Evolutionary conservation across 192 early-diverging fungal species (phyloP), one percentile per base, ranked within the genome.

Genomic region (Backusella westeae): DNA sequence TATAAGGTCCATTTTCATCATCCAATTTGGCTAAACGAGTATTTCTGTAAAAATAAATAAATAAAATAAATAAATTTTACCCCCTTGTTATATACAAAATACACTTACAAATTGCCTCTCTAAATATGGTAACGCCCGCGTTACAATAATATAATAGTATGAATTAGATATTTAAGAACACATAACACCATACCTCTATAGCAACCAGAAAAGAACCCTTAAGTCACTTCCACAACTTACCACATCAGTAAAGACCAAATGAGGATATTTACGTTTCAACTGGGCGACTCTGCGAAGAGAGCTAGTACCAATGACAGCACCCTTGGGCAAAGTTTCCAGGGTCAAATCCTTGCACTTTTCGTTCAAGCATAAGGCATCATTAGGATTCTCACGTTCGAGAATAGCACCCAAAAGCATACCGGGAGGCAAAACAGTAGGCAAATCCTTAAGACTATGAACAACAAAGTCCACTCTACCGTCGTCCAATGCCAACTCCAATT

Each of bases 361-460:
- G 26, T 76, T 75, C 4, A 78, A 68, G 39, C 97, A 89, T 21
- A 99, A 84, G 23, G 91, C 94, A 86, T 99, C 97, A 44, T 94
- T 82, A 1, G 96, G 95, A 81, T 99, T 93, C 73, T 94, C 96
- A n/a, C 97, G 85, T 81, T 93, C 88, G 69, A 94, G 80, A 29
- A 97, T 88, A 0, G 96, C 96, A 1, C 90, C 94, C 35, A 99
- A 77, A 0, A 80, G 63, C 94, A 98, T 96, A 46, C 94, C 93
- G 6, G 82, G 79, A 9, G 96, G 96, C 46, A 97, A 78, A 34
- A 82, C 86, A 32, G 97, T 97, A 14, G 95, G 96, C 68, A 99
- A 83, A 77, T 99, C 97, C 83, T 99, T 99, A 39, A 98, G 87
- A 23, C 94, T 95, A 78, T 99, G 97, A 4, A 98, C 96, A 39